A percentile compares a stretch with the other conserved stretches of the same genome.
phyloP scores from a whole-genome alignment of 2,329 filamentous ascomycete genomes.

The Meredithiella fracta region DNA sequence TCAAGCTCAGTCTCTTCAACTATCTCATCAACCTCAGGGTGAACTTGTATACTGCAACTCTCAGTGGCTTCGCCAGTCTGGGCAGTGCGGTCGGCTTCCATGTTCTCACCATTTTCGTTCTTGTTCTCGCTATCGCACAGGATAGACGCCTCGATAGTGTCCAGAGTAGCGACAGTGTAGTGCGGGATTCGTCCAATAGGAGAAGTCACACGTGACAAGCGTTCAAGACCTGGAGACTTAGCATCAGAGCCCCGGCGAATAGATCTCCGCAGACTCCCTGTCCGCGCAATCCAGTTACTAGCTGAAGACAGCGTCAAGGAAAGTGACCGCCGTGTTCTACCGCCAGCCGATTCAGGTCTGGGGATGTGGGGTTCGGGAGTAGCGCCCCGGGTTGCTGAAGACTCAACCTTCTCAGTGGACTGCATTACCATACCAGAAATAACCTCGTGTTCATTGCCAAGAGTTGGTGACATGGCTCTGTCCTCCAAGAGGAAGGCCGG shows the following conservation, averaged over 20 bases:
- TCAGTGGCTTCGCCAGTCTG: conserved; percentile 4
- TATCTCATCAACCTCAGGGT: conserved; percentile 4
- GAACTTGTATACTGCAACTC: conserved; percentile 4
- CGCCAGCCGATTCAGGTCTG: background rate
- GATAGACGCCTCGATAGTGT: conserved; percentile 14
- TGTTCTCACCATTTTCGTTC: background rate
- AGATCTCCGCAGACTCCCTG: conserved; percentile 38
- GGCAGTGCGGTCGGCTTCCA: background rate
- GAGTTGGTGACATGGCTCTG: background rate
- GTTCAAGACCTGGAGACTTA: background rate
- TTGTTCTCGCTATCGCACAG: conserved; percentile 10
- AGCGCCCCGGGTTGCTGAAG: background rate
- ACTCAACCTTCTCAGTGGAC: background rate
- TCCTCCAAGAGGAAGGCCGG: conserved; percentile 4
- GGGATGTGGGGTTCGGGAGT: background rate
- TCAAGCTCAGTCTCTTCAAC: background rate
- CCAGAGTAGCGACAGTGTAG: conserved; percentile 11
- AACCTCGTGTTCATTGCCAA: background rate
- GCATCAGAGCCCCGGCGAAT: conserved; percentile 27
- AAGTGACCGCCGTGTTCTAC: conserved; percentile 27
- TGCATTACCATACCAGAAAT: background rate
- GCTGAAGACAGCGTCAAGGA: conserved; percentile 45
- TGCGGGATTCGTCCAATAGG: conserved; percentile 7
- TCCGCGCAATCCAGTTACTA: conserved; percentile 38
- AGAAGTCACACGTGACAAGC: conserved; percentile 5